Conservation (phyloP, 2,329 filamentous ascomycete genomes). For the Pseudogymnoascus sp. region DNA sequence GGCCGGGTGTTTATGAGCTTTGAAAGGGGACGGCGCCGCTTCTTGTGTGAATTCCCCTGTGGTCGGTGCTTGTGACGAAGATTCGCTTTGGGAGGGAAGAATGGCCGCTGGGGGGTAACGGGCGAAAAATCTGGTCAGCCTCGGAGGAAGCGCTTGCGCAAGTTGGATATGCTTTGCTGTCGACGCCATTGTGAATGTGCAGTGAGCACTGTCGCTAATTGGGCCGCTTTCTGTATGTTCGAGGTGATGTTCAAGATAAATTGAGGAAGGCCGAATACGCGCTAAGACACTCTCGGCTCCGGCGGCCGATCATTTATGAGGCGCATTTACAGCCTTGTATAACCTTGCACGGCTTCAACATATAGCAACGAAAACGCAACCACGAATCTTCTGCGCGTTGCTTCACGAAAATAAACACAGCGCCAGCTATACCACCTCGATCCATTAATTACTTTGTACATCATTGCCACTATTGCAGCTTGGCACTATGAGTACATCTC, state of each 20-base stretch:
- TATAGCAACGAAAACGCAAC: not conserved
- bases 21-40: slow-evolving; percentile 65
- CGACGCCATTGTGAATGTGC: slow-evolving; percentile 17
- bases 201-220: slow-evolving; percentile 3
- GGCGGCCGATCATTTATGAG: not conserved
- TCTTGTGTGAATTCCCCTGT: not conserved
- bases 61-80: not conserved
- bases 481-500: not conserved
- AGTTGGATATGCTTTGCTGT: slow-evolving; percentile 37
- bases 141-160: slow-evolving; percentile 66
- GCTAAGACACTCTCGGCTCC: slow-evolving; percentile 6
- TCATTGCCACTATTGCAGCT: not conserved
- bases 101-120: slow-evolving; percentile 72
- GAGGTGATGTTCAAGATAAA: slow-evolving; percentile 7
- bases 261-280: not conserved
- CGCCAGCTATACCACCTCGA: slow-evolving; percentile 6
- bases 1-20: slow-evolving; percentile 65
- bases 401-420: not conserved
- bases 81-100: slow-evolving; percentile 32
- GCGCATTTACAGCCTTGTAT: slow-evolving; percentile 7
- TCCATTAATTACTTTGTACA: slow-evolving; percentile 9
- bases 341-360: not conserved
- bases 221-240: not conserved
- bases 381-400: not conserved
- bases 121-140: slow-evolving; percentile 79